phyloP scores from a whole-genome alignment of 345 rosid genomes.

The Mallotus nudiflorus region DNA sequence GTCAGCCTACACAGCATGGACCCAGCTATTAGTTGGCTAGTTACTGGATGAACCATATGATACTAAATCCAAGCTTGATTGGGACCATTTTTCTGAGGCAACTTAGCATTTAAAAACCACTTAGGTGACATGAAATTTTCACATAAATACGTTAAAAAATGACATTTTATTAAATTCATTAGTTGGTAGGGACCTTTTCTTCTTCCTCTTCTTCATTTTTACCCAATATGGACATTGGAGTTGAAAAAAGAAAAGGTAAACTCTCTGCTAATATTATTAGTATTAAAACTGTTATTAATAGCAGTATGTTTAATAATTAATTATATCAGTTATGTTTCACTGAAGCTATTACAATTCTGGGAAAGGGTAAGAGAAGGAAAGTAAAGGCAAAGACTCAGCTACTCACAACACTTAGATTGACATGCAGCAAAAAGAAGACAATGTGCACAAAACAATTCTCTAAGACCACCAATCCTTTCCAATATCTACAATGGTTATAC shows the following conservation, averaged over 20 bases:
- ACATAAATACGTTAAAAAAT: not conserved
- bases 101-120: not conserved
- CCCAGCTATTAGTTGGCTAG: slow-evolving; percentile 9
- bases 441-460: not conserved
- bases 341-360: not conserved
- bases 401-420: not conserved
- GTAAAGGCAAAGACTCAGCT: not conserved
- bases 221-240: too few relatives aligned
- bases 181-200: not conserved
- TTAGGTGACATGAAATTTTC: not conserved
- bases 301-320: too few relatives aligned
- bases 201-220: too few relatives aligned
- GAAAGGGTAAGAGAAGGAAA: not conserved
- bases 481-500: too few relatives aligned
- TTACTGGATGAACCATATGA: not conserved
- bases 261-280: too few relatives aligned
- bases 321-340: not conserved
- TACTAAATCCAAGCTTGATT: not conserved
- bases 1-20: slow-evolving; percentile 9
- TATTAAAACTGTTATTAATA: too few relatives aligned
- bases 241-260: too few relatives aligned
- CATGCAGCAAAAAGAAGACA: not conserved
- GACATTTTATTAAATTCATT: not conserved
- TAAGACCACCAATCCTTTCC: too few relatives aligned
- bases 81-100: not conserved